A percentile compares a stretch with the other conserved stretches of the same genome.
phyloP scores from a whole-genome alignment of 345 rosid species.

The Euphorbia tirucalli region DNA sequence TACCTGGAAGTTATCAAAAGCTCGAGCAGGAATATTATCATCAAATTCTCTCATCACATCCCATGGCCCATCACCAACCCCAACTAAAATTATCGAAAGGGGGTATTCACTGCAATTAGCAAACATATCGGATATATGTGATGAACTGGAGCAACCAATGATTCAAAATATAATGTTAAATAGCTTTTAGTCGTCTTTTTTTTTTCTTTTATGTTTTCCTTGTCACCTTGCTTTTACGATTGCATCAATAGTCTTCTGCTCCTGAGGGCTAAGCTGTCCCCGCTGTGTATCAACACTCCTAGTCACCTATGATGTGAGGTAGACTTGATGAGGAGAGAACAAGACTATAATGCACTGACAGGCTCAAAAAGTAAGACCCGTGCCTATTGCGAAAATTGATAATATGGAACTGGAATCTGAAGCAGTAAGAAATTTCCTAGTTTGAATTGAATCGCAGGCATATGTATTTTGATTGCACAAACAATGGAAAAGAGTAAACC shows the following conservation, averaged over 20 bases:
- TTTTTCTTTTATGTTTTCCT: not conserved
- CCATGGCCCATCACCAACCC: constrained; percentile 99
- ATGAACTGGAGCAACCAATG: not conserved
- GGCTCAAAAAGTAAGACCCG: not conserved
- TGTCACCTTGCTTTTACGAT: constrained; percentile 86
- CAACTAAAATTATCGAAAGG: constrained; percentile 78
- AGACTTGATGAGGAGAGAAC: not conserved
- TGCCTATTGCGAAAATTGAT: not conserved
- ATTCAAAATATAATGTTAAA: not conserved
- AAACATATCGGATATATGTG: not conserved
- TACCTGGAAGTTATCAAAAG: constrained; percentile 96
- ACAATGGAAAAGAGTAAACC: constrained; percentile 2
- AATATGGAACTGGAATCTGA: not conserved
- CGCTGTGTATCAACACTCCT: constrained; percentile 73
- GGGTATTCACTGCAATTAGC: constrained; percentile 69
- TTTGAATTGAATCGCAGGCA: not conserved
- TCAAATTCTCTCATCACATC: constrained; percentile 96
- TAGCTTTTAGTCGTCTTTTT: not conserved
- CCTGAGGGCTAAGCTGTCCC: constrained; percentile 87
- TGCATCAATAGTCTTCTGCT: constrained; percentile 85
- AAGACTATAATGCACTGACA: not conserved
- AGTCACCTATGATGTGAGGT: constrained; percentile 56
- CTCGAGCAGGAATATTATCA: constrained; percentile 93
- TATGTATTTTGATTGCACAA: not conserved
- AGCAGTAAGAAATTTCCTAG: not conserved